phyloP scores from a whole-genome alignment of 257 asterid genomes.

The Parsonsia alboflavescens region DNA sequence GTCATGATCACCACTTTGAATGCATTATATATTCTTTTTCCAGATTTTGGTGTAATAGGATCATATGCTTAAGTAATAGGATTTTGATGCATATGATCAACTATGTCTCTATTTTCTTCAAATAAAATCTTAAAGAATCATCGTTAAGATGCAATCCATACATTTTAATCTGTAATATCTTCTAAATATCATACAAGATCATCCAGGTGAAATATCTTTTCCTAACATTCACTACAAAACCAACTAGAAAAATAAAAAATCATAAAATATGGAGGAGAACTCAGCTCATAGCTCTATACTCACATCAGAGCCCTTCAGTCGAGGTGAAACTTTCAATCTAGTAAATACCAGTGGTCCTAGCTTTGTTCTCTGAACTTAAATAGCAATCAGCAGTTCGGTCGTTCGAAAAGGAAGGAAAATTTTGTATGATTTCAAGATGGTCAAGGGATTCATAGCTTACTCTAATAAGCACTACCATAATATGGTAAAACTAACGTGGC shows the following conservation, averaged over 20 bases:
- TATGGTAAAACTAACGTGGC: no score
- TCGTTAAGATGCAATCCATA: neutral
- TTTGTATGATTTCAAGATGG: no score
- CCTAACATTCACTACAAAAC: neutral
- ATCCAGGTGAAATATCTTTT: neutral
- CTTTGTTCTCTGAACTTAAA: neutral
- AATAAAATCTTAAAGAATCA: neutral
- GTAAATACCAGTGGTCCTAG: neutral
- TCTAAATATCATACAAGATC: neutral
- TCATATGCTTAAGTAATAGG: no score
- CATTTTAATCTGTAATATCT: neutral
- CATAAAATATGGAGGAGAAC: neutral
- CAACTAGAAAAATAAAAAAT: neutral
- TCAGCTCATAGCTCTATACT: neutral
- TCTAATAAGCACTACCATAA: neutral
- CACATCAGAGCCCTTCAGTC: neutral
- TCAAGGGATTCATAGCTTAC: neutral
- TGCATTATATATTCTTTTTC: neutral
- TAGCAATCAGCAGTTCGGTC: neutral
- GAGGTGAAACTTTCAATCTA: neutral
- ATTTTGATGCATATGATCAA: neutral
- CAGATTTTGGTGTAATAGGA: neutral
- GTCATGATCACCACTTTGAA: neutral
- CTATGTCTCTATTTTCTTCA: neutral
- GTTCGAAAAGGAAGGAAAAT: neutral